These are phyloP conservation scores for Cladosporium sp. DNA, from an alignment of 2,329 filamentous ascomycete species.

Conservation along the genomic window DNA sequence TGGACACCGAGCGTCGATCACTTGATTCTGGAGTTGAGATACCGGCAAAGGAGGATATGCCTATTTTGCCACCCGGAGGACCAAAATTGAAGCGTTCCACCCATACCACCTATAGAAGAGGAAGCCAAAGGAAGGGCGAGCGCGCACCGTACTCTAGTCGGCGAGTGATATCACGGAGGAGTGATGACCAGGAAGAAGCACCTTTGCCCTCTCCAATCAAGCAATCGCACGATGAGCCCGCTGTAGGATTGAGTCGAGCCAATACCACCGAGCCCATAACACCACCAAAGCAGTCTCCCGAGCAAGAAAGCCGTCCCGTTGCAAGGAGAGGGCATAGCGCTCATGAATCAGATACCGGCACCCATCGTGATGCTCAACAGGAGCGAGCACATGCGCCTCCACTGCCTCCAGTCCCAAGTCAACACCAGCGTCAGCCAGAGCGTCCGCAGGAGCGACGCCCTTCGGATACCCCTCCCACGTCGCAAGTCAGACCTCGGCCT, in stretches of 20 bases:
- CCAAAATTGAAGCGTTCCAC: slow-evolving; percentile 84
- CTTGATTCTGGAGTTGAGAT: slow-evolving; percentile 35
- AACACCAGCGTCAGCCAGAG: slow-evolving; percentile 13
- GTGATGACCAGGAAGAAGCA: slow-evolving; percentile 54
- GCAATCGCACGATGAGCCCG: slow-evolving; percentile 38
- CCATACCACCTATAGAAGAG: slow-evolving; percentile 83
- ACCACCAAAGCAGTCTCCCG: slow-evolving; percentile 33
- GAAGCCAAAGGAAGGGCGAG: slow-evolving; percentile 76
- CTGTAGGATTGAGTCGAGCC: slow-evolving; percentile 55
- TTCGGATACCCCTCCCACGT: slow-evolving; percentile 6
- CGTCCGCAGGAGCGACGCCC: slow-evolving; percentile 17
- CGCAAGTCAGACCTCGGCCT: slow-evolving; percentile 9
- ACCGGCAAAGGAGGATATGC: slow-evolving; percentile 62
- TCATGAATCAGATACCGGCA: slow-evolving; percentile 4
- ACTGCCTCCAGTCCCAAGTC: slow-evolving; percentile 10
- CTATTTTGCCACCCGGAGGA: slow-evolving; percentile 73
- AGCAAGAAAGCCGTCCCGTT: background rate
- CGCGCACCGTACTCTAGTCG: slow-evolving; percentile 65
- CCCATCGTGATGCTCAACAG: background rate
- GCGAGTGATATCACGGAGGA: slow-evolving; percentile 58
- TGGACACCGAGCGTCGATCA: slow-evolving; percentile 36
- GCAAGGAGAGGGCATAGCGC: slow-evolving; percentile 2
- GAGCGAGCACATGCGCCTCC: slow-evolving; percentile 4
- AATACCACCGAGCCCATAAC: slow-evolving; percentile 62
- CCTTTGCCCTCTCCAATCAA: slow-evolving; percentile 44